Evolutionary conservation across 495 filamentous ascomycete species (phyloP), one percentile per base, ranked within the genome.

Genomic region (Hyaloscypha hepaticicola): DNA sequence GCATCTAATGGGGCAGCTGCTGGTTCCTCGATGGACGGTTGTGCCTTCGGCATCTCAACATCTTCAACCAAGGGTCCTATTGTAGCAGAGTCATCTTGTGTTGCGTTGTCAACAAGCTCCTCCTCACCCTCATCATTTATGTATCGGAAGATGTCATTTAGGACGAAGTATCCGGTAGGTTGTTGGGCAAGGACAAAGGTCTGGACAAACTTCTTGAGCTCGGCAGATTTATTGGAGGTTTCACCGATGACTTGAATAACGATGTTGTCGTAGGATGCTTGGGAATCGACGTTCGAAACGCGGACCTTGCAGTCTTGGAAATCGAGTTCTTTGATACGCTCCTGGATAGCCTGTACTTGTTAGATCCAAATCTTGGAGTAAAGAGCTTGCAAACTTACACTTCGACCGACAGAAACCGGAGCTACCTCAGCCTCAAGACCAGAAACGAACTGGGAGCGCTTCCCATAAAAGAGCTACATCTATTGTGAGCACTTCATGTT

Each of bases 291-390:
- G 72, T 99, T 99, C 68, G 95, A 89, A 64, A 99, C 91, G 73
- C 95, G 91, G 67, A 99, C 95, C 80, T 99, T 99, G 85, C 92
- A 95, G 72, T 98, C 93, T 73, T 98, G 91, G 82, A 96, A 95
- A 66, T 96, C 91, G 52, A 97, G 86, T 60, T 89, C 79, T 77
- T 92, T 92, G 76, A 99, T 97, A 64, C 90, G 91, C 45, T 98
- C 92, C 73, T 92, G 90, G 78, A 98, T 99, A 21, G 84, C 87
- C 94, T 97, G 71, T 25, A 63, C 45, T 58, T 38, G 24, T 66
- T 72, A 34, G 70, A 22, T 69, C 55, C 67, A 52, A 60, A 58
- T 59, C 34, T 22, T 24, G 29, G 24, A 58, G 31, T 55, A 58
- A 56, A 59, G 27, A 22, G 11, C 52, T 33, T 22, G 51, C 69